Base-by-base conservation (phyloP, 2,329 filamentous ascomycete species). In the Alternaria sp. region DNA sequence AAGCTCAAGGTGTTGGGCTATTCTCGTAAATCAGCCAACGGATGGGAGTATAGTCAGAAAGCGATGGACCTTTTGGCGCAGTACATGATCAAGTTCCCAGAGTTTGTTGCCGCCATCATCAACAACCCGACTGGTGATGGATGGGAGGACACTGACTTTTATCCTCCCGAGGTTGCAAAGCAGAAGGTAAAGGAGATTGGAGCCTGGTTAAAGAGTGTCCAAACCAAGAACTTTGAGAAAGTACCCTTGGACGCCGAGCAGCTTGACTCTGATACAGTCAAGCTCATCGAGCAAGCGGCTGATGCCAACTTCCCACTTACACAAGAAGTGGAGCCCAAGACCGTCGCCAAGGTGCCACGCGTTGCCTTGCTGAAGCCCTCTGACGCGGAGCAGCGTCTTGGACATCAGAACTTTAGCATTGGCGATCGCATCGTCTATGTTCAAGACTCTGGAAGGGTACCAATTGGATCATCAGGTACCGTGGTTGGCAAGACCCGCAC, bases 201-300 rank as follows among this genome's bases (percentile, higher is more conserved):
- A 25, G 88, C 90, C 33, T 99, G 95, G 95, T 86, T 99, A 55
- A 99, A 98, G 84, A 89, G 89, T 45, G 88, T 97, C 50, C 92
- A 97, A 79, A 92, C 92, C 1, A 97, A 93, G 86, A 92, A 90
- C 70, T 96, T 99, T 71, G 95, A 98, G 80, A 90, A 90, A 68
- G 96, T 99, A n/a, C 95, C 96, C 21, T 87, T 99, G 14, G 96
- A 99, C 73, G 96, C 96, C 1, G 93, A 97, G 78, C 96, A 99
- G 79, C 89, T 99, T 5, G 96, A 99, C 79, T 97, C 94, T 0
- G 91, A 94, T 63, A 88, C 94, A 14, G 96, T 98, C 66, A 90
- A 90, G 83, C 82, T 88, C 57, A 91, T 99, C 61, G 94, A 97
- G 71, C 81, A 85, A 59, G 89, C 90, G 45, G 92, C 93, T 3